A percentile compares a stretch with the other conserved stretches of the same genome.
phyloP scores from a whole-genome alignment of 2,329 filamentous ascomycete species.

The Trichoderma sp. region DNA sequence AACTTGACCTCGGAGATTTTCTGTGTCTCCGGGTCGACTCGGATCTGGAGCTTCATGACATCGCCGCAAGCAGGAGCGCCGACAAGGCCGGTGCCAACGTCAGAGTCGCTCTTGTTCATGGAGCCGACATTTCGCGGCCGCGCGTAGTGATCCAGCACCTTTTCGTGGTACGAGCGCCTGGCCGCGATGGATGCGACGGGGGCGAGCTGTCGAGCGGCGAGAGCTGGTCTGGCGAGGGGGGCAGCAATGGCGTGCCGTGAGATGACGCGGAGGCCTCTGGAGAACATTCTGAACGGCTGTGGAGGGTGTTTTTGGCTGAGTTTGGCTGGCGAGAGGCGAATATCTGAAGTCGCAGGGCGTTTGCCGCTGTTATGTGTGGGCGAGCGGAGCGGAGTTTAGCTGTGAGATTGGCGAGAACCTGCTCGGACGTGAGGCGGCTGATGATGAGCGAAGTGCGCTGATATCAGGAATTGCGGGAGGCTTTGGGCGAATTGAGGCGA shows the following conservation, averaged over 20 bases:
- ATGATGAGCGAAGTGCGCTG: background rate
- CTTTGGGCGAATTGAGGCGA: background rate
- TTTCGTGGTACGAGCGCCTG: conserved; percentile 51
- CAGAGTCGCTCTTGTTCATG: conserved; percentile 67
- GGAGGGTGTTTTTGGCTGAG: background rate
- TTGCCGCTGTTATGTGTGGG: background rate
- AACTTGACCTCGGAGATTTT: conserved; percentile 94
- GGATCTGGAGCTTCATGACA: conserved; percentile 79
- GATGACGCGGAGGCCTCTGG: conserved; percentile 43
- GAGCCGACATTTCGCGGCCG: conserved; percentile 55
- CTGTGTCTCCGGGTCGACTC: conserved; percentile 82
- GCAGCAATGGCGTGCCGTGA: conserved; percentile 43
- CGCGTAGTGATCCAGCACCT: conserved; percentile 51
- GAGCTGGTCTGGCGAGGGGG: conserved; percentile 37
- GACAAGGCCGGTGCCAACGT: conserved; percentile 89
- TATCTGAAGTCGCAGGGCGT: background rate
- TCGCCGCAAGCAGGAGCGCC: conserved; percentile 86
- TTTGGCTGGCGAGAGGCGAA: background rate
- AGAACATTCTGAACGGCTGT: conserved; percentile 39
- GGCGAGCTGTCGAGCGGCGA: conserved; percentile 38
- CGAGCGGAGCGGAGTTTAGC: background rate
- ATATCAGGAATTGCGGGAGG: background rate
- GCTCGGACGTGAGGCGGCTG: background rate
- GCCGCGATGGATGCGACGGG: conserved; percentile 40
- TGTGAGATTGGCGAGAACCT: background rate